Conservation (phyloP, 2,329 filamentous ascomycete species). For the Diaporthe citrichinensis region DNA sequence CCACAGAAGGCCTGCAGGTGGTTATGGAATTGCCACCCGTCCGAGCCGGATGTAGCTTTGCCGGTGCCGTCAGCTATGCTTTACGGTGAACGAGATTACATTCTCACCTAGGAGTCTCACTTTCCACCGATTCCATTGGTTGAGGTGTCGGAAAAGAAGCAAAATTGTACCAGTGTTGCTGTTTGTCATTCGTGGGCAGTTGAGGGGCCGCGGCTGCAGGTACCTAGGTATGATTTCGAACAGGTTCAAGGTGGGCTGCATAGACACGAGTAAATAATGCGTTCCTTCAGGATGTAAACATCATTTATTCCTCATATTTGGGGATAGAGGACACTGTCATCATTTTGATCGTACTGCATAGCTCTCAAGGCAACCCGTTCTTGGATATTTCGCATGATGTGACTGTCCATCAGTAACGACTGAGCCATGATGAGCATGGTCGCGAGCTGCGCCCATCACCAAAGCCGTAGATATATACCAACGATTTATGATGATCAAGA, state of each 20-base stretch:
- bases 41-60: constrained; percentile 15
- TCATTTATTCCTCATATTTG: neutral
- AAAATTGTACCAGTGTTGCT: neutral
- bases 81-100: neutral
- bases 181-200: neutral
- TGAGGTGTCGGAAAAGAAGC: neutral
- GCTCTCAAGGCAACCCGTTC: neutral
- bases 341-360: neutral
- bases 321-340: neutral
- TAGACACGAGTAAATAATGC: neutral
- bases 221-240: neutral
- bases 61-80: constrained; percentile 5
- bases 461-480: neutral
- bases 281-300: neutral
- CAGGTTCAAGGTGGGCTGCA: neutral
- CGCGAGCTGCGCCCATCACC: neutral
- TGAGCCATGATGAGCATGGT: neutral
- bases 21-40: neutral
- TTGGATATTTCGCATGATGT: neutral
- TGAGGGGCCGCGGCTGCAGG: neutral
- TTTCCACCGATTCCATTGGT: neutral
- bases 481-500: neutral
- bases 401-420: neutral
- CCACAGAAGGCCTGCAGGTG: neutral
- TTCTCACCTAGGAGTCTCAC: neutral